Evolutionary conservation across 176 grass and related monocot species (phyloP).

Genomic region (Bolboschoenus planiculmis): DNA sequence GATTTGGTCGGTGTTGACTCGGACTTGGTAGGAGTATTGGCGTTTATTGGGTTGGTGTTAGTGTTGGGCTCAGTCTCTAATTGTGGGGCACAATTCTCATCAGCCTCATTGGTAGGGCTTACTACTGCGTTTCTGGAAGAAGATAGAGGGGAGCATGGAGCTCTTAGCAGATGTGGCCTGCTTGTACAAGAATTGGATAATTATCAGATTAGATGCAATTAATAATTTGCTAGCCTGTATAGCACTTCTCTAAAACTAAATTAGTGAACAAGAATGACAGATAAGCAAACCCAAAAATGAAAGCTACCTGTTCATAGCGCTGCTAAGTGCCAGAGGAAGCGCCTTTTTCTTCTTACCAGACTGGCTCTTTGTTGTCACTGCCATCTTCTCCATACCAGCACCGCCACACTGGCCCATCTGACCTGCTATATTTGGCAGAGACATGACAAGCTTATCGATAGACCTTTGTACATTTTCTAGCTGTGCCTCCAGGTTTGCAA

Average conservation of each 20-base stretch:
- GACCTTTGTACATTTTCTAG: constrained; percentile 88
- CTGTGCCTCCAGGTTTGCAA: constrained; percentile 80
- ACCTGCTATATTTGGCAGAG: constrained; percentile 56
- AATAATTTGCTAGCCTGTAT: not conserved
- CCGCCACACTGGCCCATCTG: constrained; percentile 31
- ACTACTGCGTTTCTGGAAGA: constrained; percentile 32
- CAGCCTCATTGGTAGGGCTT: constrained; percentile 30
- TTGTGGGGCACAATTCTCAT: constrained; percentile 78
- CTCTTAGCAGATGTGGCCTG: constrained; percentile 49
- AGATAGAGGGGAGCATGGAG: constrained; percentile 66
- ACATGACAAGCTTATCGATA: constrained; percentile 89
- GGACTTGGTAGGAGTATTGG: constrained; percentile 66
- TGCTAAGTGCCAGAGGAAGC: constrained; percentile 64
- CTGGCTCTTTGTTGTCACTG: constrained; percentile 26
- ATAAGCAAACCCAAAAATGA: not conserved
- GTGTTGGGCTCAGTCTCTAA: constrained; percentile 34
- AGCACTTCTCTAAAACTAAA: not conserved
- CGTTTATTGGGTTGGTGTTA: constrained; percentile 33
- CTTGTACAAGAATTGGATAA: constrained; percentile 13
- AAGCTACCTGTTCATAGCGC: constrained; percentile 26
- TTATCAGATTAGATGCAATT: constrained; percentile 2
- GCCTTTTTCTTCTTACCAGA: constrained; percentile 70
- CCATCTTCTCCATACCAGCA: not conserved
- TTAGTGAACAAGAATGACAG: not conserved
- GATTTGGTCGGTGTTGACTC: constrained; percentile 31